These are phyloP conservation scores for Populus hybrid DNA, from an alignment of 441 rosid species.

Conservation along the genomic window DNA sequence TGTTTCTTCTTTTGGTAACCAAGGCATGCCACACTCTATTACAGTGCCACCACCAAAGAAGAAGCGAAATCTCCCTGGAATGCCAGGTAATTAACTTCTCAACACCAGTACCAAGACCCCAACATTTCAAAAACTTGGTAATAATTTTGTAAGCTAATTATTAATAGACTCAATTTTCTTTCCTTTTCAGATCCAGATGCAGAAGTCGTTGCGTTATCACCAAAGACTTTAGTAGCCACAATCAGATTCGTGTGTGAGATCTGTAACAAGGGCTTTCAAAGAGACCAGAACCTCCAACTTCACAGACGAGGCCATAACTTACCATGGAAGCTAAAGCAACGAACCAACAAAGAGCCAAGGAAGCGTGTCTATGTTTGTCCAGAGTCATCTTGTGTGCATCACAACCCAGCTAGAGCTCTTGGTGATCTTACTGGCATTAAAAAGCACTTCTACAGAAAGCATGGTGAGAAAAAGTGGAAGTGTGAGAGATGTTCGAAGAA, in stretches of 20 bases:
- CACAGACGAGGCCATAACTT: slow-evolving; percentile 83
- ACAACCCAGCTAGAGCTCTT: slow-evolving; percentile 59
- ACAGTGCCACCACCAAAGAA: slow-evolving; percentile 41
- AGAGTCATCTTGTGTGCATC: slow-evolving; percentile 60
- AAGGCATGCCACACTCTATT: slow-evolving; percentile 18
- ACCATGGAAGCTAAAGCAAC: slow-evolving; percentile 71
- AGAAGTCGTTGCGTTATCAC: slow-evolving; percentile 48
- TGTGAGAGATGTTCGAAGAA: slow-evolving; percentile 71
- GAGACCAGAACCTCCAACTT: slow-evolving; percentile 77
- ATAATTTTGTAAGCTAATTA: not conserved
- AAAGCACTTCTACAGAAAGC: slow-evolving; percentile 69
- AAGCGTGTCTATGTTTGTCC: slow-evolving; percentile 74
- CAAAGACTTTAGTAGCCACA: slow-evolving; percentile 56
- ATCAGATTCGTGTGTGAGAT: slow-evolving; percentile 72
- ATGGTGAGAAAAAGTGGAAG: slow-evolving; percentile 79
- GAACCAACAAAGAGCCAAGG: slow-evolving; percentile 43
- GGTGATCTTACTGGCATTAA: slow-evolving; percentile 78
- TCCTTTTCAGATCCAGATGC: not conserved
- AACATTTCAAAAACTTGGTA: not conserved
- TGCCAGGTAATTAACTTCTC: slow-evolving; percentile 43
- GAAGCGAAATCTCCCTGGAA: slow-evolving; percentile 74
- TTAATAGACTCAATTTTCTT: slow-evolving; percentile 1
- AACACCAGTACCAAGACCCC: not conserved
- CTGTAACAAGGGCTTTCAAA: slow-evolving; percentile 72
- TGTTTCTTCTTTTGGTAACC: slow-evolving; percentile 27